A percentile compares a stretch with the other conserved stretches of the same genome.
Conservation (phyloP, 2,329 filamentous ascomycete species). For the Ceratocystis ficicola region DNA sequence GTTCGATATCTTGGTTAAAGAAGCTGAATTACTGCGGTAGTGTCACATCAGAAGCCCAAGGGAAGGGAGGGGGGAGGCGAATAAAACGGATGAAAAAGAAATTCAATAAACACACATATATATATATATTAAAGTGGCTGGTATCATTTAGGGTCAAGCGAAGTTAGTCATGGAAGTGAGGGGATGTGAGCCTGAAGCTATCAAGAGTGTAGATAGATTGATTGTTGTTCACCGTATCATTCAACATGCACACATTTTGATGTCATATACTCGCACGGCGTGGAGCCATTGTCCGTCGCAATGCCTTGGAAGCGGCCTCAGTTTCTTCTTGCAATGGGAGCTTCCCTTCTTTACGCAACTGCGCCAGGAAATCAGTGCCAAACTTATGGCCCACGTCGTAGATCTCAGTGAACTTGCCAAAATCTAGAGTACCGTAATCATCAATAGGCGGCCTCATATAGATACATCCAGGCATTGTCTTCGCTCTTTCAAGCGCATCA, state of each 20-base stretch:
- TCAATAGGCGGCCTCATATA: slow-evolving; percentile 97
- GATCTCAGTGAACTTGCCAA: slow-evolving; percentile 96
- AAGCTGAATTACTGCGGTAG: slow-evolving; percentile 6
- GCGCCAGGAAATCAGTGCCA: slow-evolving; percentile 66
- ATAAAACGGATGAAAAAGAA: neutral
- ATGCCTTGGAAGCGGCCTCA: slow-evolving; percentile 51
- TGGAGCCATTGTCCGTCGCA: slow-evolving; percentile 68
- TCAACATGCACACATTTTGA: neutral
- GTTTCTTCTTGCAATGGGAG: slow-evolving; percentile 59
- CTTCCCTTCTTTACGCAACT: slow-evolving; percentile 65
- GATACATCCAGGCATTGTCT: slow-evolving; percentile 76
- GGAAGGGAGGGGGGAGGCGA: neutral
- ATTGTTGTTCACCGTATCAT: neutral
- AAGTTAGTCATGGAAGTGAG: neutral
- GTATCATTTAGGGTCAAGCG: neutral
- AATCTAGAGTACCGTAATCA: slow-evolving; percentile 84
- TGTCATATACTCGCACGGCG: slow-evolving; percentile 60
- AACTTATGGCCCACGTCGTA: slow-evolving; percentile 80
- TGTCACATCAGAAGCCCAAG: neutral
- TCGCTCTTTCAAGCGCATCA: slow-evolving; percentile 86
- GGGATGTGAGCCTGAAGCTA: neutral
- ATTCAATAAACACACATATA: slow-evolving; percentile 13
- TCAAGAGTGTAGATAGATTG: neutral
- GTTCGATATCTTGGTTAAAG: slow-evolving; percentile 53
- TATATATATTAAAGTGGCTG: neutral